phyloP scores from a whole-genome alignment of 2,329 filamentous ascomycete genomes.

The Fusarium transvaalense region DNA sequence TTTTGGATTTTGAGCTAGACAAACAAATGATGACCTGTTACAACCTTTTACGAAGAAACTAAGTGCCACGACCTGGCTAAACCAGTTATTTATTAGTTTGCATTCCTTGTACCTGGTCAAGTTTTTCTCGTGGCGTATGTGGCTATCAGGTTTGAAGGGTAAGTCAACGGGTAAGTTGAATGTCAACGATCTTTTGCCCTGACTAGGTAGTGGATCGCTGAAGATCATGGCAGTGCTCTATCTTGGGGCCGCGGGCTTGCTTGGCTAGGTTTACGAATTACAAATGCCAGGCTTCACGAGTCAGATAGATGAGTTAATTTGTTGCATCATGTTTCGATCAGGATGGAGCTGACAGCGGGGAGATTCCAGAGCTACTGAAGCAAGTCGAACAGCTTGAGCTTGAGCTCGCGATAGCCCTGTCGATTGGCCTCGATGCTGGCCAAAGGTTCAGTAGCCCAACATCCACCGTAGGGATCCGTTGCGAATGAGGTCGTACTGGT shows the following conservation, averaged over 20 bases:
- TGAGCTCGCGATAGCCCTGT: not conserved
- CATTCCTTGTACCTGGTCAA: slow-evolving; percentile 28
- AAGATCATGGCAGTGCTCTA: not conserved
- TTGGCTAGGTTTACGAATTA: not conserved
- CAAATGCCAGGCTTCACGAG: not conserved
- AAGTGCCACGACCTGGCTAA: slow-evolving; percentile 18
- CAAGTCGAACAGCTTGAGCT: not conserved
- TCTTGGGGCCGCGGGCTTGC: not conserved
- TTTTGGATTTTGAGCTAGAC: slow-evolving; percentile 12
- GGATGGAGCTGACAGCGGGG: not conserved
- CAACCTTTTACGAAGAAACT: slow-evolving; percentile 10
- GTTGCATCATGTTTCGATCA: not conserved
- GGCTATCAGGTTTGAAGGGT: slow-evolving; percentile 12
- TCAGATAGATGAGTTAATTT: not conserved
- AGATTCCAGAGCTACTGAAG: not conserved
- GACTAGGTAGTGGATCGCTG: not conserved
- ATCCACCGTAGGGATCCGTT: not conserved
- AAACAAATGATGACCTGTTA: slow-evolving; percentile 17
- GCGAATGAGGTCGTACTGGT: not conserved
- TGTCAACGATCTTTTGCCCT: not conserved
- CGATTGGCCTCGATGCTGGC: not conserved
- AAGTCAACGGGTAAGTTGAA: not conserved
- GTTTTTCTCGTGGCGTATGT: slow-evolving; percentile 14
- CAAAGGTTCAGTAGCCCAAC: not conserved
- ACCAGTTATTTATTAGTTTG: slow-evolving; percentile 15